Evolutionary conservation across 202 grass and related monocot genomes (phyloP), one percentile per base, ranked within the genome.

Genomic region (Panicum virgatum): DNA sequence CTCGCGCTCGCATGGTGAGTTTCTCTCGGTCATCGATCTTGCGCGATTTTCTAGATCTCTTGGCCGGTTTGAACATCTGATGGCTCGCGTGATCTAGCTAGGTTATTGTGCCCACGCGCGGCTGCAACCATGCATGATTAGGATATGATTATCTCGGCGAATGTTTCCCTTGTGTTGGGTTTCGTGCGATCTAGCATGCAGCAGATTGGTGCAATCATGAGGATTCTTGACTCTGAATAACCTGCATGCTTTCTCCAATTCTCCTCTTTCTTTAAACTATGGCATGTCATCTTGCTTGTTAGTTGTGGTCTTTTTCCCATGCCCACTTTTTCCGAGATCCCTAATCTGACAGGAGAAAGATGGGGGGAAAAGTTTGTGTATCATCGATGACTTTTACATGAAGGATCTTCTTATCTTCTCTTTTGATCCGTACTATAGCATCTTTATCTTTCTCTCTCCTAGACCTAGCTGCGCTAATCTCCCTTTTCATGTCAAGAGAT

Each of bases 171-270:
- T 58, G 60, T 60, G 72, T 82, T 77, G 72, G 79, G 66, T 87
- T 59, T 62, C 69, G 68, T 75, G 81, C 63, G 61, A 50, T 62
- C 19, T 70, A 48, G 76, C 69, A 80, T 84, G 89, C 80, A 78
- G 83, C 88, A 84, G 92, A 94, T 94, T 94, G 92, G 66, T 80
- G 83, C 60, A 89, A 91, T 94, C 79, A 91, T 94, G 51, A 78
- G 65, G 71, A 51, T 63, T 58, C 73, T 91, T 89, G 76, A 82
- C 86, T 68, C 62, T 34, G 25, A 79, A 59, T 42, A 60, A 60
- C 83, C 12, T 37, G 75, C 32, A 36, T 60, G 42, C 2, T 25
- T 51, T 82, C 36, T 63, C 61, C n/a, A n/a, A n/a, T n/a, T n/a
- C n/a, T 51, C 56, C 58, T 67, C 38, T 76, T 87, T 71, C 39